Percentiles rank a stretch among this genome's conserved stretches.
These are phyloP conservation scores for Linum trigynum DNA, from an alignment of 345 rosid genomes.

Conservation along the genomic window DNA sequence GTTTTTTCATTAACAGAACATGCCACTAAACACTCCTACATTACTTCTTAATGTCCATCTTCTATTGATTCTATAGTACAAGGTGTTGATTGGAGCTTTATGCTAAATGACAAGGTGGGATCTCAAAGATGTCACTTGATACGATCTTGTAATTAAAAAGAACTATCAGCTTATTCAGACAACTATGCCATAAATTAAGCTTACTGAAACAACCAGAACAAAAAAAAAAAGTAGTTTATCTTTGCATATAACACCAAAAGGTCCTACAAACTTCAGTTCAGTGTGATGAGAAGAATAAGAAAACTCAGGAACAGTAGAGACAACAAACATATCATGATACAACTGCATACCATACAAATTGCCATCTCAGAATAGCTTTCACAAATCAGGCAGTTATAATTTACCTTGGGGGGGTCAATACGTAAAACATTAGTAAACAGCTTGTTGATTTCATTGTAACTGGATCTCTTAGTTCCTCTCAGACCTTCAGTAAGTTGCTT, in stretches of 20 bases:
- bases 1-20: too few species aligned
- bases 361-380: not conserved
- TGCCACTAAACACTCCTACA: too few species aligned
- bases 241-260: not conserved
- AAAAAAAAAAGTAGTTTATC: not conserved
- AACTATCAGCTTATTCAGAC: too few species aligned
- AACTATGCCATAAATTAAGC: too few species aligned
- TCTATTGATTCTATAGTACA: too few species aligned
- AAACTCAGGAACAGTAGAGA: not conserved
- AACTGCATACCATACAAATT: not conserved
- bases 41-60: too few species aligned
- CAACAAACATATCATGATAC: not conserved
- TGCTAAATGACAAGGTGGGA: too few species aligned
- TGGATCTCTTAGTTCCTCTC: slow-evolving; percentile 44
- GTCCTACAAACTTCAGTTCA: not conserved
- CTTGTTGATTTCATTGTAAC: slow-evolving; percentile 53
- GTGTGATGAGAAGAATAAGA: not conserved
- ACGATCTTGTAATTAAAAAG: too few species aligned
- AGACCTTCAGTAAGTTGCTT: slow-evolving; percentile 86
- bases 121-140: too few species aligned
- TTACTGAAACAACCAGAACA: too few species aligned
- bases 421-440: slow-evolving; percentile 72
- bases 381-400: not conserved
- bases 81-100: too few species aligned
- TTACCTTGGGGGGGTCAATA: slow-evolving; percentile 72